Percentiles rank a stretch among this genome's conserved stretches.
Evolutionary conservation across 73 alveolate species (phyloP).

Genomic region (Paramecium biaurelia): DNA sequence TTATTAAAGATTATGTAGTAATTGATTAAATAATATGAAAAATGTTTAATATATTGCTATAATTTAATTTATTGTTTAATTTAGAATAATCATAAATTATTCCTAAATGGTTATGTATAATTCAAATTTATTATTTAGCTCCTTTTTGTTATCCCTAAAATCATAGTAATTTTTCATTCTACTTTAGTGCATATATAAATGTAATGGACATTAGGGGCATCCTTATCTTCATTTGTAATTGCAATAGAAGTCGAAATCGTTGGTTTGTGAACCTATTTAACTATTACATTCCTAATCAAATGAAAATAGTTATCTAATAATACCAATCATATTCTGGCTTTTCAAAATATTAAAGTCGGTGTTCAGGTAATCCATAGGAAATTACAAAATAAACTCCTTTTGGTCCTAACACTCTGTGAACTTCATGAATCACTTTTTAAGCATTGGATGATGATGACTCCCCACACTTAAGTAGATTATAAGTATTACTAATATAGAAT

Average conservation of each 20-base stretch:
- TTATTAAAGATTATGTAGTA: background rate
- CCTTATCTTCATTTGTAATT: slow-evolving; percentile 91
- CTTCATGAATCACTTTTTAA: slow-evolving; percentile 88
- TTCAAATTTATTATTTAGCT: background rate
- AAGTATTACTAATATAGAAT: slow-evolving; percentile 74
- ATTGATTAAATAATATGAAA: background rate
- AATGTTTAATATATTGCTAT: no score
- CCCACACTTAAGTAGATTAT: slow-evolving; percentile 77
- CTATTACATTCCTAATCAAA: slow-evolving; percentile 66
- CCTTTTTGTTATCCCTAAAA: slow-evolving; percentile 37
- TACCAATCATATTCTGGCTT: slow-evolving; percentile 83
- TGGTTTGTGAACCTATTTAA: slow-evolving; percentile 93
- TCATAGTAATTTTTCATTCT: background rate
- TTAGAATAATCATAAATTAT: background rate
- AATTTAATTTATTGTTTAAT: background rate
- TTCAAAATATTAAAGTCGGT: slow-evolving; percentile 84
- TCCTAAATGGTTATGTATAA: background rate
- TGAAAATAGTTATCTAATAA: background rate
- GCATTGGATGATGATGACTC: slow-evolving; percentile 94
- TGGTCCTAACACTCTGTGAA: slow-evolving; percentile 90
- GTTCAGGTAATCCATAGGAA: slow-evolving; percentile 93
- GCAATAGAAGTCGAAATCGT: slow-evolving; percentile 83
- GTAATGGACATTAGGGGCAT: slow-evolving; percentile 92
- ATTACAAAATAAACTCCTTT: slow-evolving; percentile 94
- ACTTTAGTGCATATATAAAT: slow-evolving; percentile 83